Percentiles rank a stretch among this genome's conserved stretches.
Conservation (phyloP, 2,329 filamentous ascomycete species). For the Blumeriella jaapii region DNA sequence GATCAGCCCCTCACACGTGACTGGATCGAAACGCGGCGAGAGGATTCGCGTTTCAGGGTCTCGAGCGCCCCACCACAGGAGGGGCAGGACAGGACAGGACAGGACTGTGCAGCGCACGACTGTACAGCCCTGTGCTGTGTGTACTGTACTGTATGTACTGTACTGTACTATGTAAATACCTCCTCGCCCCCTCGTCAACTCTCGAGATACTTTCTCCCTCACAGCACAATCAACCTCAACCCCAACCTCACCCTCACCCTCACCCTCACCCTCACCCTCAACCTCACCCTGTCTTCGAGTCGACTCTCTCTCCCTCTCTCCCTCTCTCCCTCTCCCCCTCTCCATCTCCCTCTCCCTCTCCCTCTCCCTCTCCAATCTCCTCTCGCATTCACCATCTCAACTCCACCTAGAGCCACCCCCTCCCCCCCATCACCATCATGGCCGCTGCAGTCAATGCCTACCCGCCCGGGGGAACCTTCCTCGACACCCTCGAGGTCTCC, state of each 20-base stretch:
- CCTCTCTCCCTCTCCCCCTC: not conserved
- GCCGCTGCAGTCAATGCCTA: slow-evolving; percentile 19
- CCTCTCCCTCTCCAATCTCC: not conserved
- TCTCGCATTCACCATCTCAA: not conserved
- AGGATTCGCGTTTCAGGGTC: too few relatives aligned
- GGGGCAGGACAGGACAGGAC: too few relatives aligned
- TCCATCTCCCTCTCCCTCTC: not conserved
- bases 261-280: not conserved
- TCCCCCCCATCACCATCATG: slow-evolving; percentile 14
- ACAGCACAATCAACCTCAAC: not conserved
- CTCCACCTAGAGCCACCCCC: not conserved
- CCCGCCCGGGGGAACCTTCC: slow-evolving; percentile 49
- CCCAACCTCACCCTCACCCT: not conserved
- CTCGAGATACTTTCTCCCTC: too few relatives aligned
- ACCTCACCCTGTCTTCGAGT: not conserved
- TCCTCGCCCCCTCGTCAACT: too few relatives aligned
- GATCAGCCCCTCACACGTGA: too few relatives aligned
- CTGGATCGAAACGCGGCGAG: too few relatives aligned
- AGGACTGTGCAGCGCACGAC: too few relatives aligned
- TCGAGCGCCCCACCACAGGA: too few relatives aligned
- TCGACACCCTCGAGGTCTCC: slow-evolving; percentile 73
- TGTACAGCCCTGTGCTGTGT: too few relatives aligned
- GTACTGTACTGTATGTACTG: too few relatives aligned
- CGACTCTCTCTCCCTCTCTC: not conserved
- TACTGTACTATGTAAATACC: too few relatives aligned